These are phyloP conservation scores for Coprinellus aureogranulatus DNA, from an alignment of 768 basidiomycete genomes.

Conservation along the genomic window DNA sequence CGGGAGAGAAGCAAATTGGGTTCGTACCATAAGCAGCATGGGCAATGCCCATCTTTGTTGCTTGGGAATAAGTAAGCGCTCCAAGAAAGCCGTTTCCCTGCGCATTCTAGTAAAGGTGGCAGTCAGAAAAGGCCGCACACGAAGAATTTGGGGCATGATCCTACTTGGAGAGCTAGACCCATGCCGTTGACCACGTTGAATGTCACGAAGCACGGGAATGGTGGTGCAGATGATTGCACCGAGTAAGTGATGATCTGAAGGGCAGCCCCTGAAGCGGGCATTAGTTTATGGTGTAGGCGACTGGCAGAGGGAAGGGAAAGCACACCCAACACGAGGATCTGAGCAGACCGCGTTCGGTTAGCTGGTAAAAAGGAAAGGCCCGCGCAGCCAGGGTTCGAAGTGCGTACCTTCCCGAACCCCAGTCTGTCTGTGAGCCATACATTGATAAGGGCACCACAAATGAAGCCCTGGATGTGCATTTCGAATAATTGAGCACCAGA, in stretches of 20 bases:
- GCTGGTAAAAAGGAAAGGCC: neutral
- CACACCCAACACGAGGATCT: conserved; percentile 7
- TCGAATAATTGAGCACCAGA: too few relatives aligned
- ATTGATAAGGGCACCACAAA: conserved; percentile 38
- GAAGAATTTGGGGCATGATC: conserved; percentile 2
- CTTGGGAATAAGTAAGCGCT: conserved; percentile 49
- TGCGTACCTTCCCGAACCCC: conserved; percentile 44
- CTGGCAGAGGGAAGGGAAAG: neutral
- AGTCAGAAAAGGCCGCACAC: neutral
- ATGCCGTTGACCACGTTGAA: conserved; percentile 43
- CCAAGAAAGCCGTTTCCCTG: conserved; percentile 73
- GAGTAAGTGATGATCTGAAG: conserved; percentile 54
- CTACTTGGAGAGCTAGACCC: conserved; percentile 45
- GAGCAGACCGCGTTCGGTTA: neutral
- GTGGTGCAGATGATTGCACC: conserved; percentile 53
- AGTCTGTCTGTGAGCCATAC: conserved; percentile 35
- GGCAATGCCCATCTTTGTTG: conserved; percentile 66
- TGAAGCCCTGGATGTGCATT: conserved; percentile 32
- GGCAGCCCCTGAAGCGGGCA: conserved; percentile 39
- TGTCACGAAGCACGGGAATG: conserved; percentile 62
- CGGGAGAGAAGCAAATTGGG: neutral
- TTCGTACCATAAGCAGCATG: conserved; percentile 62
- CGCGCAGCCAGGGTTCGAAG: neutral
- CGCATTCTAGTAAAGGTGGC: conserved; percentile 48
- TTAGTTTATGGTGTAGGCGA: neutral